These are phyloP conservation scores for Pichia manshurica DNA, from an alignment of 805 yeast genomes.

Conservation along the genomic window DNA sequence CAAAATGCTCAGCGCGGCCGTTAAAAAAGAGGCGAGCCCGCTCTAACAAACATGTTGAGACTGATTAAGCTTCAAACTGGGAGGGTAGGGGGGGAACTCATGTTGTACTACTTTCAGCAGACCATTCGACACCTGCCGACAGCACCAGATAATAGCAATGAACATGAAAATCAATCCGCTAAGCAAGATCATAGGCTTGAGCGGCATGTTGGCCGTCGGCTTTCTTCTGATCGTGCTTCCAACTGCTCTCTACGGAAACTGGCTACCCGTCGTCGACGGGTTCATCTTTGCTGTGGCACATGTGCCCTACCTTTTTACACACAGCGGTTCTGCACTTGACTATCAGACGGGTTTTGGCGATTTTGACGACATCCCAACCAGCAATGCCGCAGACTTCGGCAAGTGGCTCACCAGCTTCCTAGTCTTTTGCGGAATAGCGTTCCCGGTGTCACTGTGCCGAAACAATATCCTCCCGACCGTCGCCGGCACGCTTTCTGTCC, in stretches of 20 bases:
- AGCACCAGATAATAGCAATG: no score
- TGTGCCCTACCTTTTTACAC: conserved; percentile 58
- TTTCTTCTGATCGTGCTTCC: conserved; percentile 78
- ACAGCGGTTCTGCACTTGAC: conserved; percentile 33
- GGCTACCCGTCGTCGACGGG: conserved; percentile 79
- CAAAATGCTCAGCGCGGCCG: background rate
- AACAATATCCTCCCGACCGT: conserved; percentile 60
- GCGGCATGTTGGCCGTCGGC: conserved; percentile 63
- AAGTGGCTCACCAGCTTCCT: conserved; percentile 73
- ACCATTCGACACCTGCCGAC: no score
- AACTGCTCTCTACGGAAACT: conserved; percentile 81
- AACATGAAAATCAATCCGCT: conserved; percentile 45
- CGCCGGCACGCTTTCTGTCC: conserved; percentile 70
- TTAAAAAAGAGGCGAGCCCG: no score
- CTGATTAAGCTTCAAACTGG: no score
- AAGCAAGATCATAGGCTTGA: conserved; percentile 68
- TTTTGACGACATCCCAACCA: conserved; percentile 47
- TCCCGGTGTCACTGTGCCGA: conserved; percentile 76
- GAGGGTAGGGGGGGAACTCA: no score
- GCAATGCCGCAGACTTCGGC: conserved; percentile 66
- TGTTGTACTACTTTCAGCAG: no score
- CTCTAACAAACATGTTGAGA: no score
- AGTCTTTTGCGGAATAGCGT: conserved; percentile 63
- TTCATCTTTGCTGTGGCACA: conserved; percentile 64
- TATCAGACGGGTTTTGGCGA: conserved; percentile 44